phyloP scores from a whole-genome alignment of 148 eudicot species.

The Arbutus unedo region DNA sequence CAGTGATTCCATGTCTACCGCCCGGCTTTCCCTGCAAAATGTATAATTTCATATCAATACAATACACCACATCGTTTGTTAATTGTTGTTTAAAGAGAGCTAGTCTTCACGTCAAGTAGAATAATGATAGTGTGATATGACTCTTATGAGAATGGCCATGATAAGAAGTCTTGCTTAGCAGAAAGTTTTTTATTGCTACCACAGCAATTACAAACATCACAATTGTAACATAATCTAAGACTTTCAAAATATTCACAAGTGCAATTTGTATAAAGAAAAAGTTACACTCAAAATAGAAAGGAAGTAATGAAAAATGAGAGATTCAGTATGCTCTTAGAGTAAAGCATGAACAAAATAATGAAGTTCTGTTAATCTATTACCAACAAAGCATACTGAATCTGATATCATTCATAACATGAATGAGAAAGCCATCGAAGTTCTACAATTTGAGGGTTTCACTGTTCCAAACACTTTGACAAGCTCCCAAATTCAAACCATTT shows the following conservation, averaged over 20 bases:
- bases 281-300: no score
- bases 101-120: not conserved
- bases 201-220: not conserved
- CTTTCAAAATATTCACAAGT: not conserved
- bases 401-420: not conserved
- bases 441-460: not conserved
- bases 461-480: not conserved
- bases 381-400: not conserved
- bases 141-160: not conserved
- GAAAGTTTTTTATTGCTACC: not conserved
- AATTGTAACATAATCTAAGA: not conserved
- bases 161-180: not conserved
- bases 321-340: not conserved
- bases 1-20: conserved; percentile 93
- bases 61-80: not conserved
- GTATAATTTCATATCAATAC: not conserved
- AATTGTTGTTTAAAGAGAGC: not conserved
- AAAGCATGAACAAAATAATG: conserved; percentile 4
- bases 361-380: not conserved
- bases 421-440: not conserved
- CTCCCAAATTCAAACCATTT: conserved; percentile 8
- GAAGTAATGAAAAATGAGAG: not conserved
- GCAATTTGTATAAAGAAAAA: not conserved
- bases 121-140: not conserved
- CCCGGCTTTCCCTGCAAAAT: conserved; percentile 85